Percentiles rank a stretch among this genome's conserved stretches.
Conservation (phyloP, 78 protist species). For the Emiliania huxleyi region DNA sequence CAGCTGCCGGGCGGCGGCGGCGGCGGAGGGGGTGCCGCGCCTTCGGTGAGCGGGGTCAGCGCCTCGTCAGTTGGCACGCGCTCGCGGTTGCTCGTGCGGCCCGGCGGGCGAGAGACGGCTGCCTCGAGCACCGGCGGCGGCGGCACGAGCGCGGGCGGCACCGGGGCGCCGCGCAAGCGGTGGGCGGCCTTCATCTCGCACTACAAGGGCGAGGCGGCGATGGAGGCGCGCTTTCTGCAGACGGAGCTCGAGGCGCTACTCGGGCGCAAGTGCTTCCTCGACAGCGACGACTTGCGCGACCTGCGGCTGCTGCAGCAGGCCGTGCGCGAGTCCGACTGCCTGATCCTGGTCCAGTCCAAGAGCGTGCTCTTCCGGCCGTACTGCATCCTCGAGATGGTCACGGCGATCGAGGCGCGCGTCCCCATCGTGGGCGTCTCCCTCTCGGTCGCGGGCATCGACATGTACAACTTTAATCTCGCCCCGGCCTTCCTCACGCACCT, state of each 20-base stretch:
- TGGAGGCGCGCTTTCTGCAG: conserved; percentile 1
- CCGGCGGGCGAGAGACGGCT: background rate
- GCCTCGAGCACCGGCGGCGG: too few species aligned
- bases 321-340: background rate
- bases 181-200: background rate
- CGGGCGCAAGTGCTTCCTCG: background rate
- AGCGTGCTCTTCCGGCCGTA: background rate
- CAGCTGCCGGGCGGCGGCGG: background rate
- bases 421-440: background rate
- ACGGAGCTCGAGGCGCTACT: background rate
- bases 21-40: too few species aligned
- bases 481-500: background rate
- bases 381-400: background rate
- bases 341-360: background rate
- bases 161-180: background rate
- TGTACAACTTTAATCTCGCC: background rate
- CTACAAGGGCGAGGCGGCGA: background rate
- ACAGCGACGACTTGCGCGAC: background rate
- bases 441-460: background rate
- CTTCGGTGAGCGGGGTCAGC: too few species aligned
- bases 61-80: background rate
- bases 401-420: background rate
- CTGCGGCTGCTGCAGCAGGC: background rate
- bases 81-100: background rate
- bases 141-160: background rate